These are phyloP conservation scores for Blumeriella jaapii DNA, from an alignment of 2,329 filamentous ascomycete genomes.

Conservation along the genomic window DNA sequence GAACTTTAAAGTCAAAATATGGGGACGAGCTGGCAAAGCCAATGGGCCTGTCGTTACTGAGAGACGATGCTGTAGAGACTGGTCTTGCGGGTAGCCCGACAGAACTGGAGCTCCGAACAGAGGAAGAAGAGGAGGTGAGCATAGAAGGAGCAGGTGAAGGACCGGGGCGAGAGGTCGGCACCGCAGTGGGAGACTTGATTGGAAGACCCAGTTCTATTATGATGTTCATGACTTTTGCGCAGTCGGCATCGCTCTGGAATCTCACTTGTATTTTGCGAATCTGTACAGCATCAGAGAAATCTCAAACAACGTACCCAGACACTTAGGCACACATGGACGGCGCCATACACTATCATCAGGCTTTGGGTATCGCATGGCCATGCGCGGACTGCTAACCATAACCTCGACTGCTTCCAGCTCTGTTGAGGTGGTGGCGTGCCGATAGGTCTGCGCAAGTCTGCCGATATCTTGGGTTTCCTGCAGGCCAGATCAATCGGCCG, in stretches of 20 bases:
- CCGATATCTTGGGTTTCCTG: slow-evolving; percentile 26
- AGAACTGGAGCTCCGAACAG: not conserved
- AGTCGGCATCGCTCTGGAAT: slow-evolving; percentile 30
- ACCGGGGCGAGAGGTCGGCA: not conserved
- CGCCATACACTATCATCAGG: slow-evolving; percentile 19
- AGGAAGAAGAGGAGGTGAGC: not conserved
- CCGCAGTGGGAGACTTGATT: not conserved
- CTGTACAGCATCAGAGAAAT: too few relatives aligned
- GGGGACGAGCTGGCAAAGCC: too few relatives aligned
- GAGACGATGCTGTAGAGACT: not conserved
- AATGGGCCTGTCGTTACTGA: not conserved
- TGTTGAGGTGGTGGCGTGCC: slow-evolving; percentile 12
- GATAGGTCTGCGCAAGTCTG: slow-evolving; percentile 14
- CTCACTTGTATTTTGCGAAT: slow-evolving; percentile 34
- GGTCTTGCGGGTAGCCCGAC: not conserved
- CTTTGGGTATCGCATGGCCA: slow-evolving; percentile 29
- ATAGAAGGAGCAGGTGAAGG: not conserved
- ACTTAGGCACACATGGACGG: too few relatives aligned
- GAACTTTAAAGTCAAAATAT: slow-evolving; percentile 1
- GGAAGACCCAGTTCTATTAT: slow-evolving; percentile 27
- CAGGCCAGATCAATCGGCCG: not conserved
- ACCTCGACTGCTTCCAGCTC: slow-evolving; percentile 25
- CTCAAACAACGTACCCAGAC: too few relatives aligned
- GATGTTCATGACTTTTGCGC: slow-evolving; percentile 18
- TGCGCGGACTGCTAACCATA: slow-evolving; percentile 24